Conservation (phyloP, 176 grass and related monocot species). For the Musa itinerans region DNA sequence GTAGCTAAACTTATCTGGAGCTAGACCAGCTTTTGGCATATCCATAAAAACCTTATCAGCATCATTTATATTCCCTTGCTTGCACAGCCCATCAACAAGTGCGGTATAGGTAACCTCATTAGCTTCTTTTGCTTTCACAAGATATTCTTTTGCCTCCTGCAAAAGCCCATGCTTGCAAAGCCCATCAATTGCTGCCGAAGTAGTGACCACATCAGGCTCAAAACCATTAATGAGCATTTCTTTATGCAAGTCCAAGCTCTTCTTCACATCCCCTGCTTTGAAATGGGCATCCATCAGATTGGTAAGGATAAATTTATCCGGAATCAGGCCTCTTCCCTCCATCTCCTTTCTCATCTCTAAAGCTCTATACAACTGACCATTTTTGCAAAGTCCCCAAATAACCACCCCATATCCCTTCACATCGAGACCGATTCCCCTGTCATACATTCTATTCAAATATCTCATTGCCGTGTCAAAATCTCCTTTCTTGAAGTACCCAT, state of each 20-base stretch:
- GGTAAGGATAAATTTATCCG: slow-evolving; percentile 12
- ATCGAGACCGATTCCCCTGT: no score
- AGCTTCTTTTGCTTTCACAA: slow-evolving; percentile 1
- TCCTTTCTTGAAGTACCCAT: no score
- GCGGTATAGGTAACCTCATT: slow-evolving; percentile 10
- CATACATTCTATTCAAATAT: no score
- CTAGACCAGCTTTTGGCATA: slow-evolving; percentile 1
- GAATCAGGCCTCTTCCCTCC: neutral
- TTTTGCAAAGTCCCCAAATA: slow-evolving; percentile 15
- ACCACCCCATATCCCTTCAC: neutral
- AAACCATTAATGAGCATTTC: slow-evolving; percentile 8
- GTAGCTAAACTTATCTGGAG: slow-evolving; percentile 8
- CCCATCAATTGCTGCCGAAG: neutral
- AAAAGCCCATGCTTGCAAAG: slow-evolving; percentile 16
- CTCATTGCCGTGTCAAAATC: no score
- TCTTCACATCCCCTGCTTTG: slow-evolving; percentile 3
- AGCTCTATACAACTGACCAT: slow-evolving; percentile 8
- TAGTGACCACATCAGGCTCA: slow-evolving; percentile 2
- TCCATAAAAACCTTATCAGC: slow-evolving; percentile 3
- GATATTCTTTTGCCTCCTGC: slow-evolving; percentile 6
- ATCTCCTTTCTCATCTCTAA: slow-evolving; percentile 10
- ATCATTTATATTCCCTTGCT: slow-evolving; percentile 5
- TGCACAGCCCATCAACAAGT: slow-evolving; percentile 17
- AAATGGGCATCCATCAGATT: slow-evolving; percentile 9
- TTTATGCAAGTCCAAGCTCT: slow-evolving; percentile 5